Conservation (phyloP, 805 yeast genomes). For the Schizosaccharomyces japonicus region DNA sequence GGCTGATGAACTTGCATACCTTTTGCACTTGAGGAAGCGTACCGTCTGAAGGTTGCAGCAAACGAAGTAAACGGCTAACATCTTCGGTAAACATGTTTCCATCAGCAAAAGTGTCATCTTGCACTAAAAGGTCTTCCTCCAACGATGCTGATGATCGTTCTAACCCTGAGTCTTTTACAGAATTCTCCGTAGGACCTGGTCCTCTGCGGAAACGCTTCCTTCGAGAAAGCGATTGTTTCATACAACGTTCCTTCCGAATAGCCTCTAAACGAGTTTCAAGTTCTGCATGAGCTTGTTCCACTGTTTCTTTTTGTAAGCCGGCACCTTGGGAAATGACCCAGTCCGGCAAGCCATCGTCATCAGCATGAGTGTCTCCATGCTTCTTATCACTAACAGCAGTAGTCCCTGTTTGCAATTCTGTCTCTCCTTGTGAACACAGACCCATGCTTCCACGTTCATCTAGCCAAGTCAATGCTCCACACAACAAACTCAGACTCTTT, state of each 20-base stretch:
- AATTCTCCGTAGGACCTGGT: too few species aligned
- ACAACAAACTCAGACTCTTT: slow-evolving; percentile 39
- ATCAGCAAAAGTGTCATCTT: too few species aligned
- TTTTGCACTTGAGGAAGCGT: slow-evolving; percentile 8
- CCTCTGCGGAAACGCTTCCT: too few species aligned
- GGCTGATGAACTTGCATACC: slow-evolving; percentile 13
- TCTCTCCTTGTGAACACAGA: too few species aligned
- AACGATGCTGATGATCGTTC: too few species aligned
- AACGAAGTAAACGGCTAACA: too few species aligned
- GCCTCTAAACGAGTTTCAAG: neutral
- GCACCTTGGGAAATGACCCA: slow-evolving; percentile 22
- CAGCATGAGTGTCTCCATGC: neutral
- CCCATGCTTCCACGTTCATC: neutral
- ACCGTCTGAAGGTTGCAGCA: slow-evolving; percentile 4
- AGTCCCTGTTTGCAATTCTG: slow-evolving; percentile 19
- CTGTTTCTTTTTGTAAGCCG: slow-evolving; percentile 5
- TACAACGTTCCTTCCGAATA: slow-evolving; percentile 9
- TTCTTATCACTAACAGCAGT: slow-evolving; percentile 6
- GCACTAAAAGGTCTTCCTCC: too few species aligned
- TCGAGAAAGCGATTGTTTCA: too few species aligned
- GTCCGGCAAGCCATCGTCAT: slow-evolving; percentile 31
- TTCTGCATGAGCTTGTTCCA: slow-evolving; percentile 5
- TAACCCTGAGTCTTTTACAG: too few species aligned
- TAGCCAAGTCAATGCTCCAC: slow-evolving; percentile 69
- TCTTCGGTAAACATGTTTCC: too few species aligned